These are phyloP conservation scores for Saturnispora quitensis DNA, from an alignment of 805 yeast genomes.

Conservation along the genomic window DNA sequence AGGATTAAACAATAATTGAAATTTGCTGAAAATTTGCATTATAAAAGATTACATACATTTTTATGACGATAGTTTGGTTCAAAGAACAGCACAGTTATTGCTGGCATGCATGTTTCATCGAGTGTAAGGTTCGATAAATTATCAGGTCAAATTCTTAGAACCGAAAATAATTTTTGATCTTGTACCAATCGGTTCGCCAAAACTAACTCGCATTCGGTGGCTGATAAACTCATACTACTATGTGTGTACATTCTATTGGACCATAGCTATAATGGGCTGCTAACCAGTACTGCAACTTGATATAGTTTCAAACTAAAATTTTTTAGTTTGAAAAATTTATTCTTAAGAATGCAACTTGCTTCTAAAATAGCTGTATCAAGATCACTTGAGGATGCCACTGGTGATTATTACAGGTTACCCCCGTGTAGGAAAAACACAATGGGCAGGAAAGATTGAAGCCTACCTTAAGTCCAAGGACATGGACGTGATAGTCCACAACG, in stretches of 20 bases:
- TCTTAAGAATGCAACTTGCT: not conserved
- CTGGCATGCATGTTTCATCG: no score
- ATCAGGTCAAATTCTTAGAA: no score
- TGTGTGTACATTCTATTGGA: not conserved
- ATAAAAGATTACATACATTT: not conserved
- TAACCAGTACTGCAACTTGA: not conserved
- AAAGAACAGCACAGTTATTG: no score
- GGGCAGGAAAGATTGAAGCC: conserved; percentile 53
- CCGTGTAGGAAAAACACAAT: conserved; percentile 69
- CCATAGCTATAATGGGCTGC: not conserved
- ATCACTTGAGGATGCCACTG: conserved; percentile 56
- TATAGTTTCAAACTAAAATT: not conserved
- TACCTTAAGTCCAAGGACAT: conserved; percentile 45
- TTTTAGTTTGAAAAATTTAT: not conserved
- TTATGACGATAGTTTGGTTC: no score
- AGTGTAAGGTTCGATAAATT: no score
- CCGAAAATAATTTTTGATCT: no score
- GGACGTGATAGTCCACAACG: conserved; percentile 62
- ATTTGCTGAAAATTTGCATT: not conserved
- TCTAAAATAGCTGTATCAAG: not conserved
- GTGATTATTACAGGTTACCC: conserved; percentile 81
- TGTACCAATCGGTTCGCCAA: not conserved
- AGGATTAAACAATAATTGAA: not conserved
- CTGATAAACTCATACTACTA: not conserved
- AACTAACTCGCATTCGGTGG: not conserved